Evolutionary conservation across 768 basidiomycete species (phyloP).

Genomic region (Austroboletus eburneus): DNA sequence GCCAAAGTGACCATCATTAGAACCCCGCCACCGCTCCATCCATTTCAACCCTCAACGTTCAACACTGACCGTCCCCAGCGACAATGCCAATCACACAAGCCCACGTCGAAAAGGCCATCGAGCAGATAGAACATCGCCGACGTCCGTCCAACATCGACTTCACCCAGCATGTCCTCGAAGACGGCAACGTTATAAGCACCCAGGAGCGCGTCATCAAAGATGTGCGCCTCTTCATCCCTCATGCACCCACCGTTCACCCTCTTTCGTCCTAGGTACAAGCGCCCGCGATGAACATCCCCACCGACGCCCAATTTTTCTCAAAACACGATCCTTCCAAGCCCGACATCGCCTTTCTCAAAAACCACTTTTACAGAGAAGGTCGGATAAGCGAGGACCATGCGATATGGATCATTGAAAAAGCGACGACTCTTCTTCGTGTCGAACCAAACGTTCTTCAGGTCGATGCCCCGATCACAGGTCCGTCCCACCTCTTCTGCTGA

Average conservation of each 20-base stretch:
- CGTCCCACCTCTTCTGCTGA: neutral
- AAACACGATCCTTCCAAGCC: slow-evolving; percentile 58
- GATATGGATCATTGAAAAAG: slow-evolving; percentile 57
- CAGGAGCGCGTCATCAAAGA: slow-evolving; percentile 97
- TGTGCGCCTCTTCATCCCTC: slow-evolving; percentile 41
- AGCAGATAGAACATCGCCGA: slow-evolving; percentile 40
- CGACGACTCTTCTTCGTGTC: slow-evolving; percentile 47
- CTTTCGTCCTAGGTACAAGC: slow-evolving; percentile 77
- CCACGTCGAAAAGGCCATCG: slow-evolving; percentile 33
- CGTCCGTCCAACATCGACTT: slow-evolving; percentile 72
- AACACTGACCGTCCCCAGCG: slow-evolving; percentile 1
- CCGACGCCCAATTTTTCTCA: slow-evolving; percentile 75
- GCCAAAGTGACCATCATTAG: slow-evolving; percentile 17
- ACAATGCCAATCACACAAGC: slow-evolving; percentile 35
- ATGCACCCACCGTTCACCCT: slow-evolving; percentile 5
- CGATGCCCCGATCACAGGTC: slow-evolving; percentile 73
- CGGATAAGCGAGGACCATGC: slow-evolving; percentile 65
- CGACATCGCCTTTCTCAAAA: slow-evolving; percentile 69
- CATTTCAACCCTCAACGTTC: slow-evolving; percentile 15
- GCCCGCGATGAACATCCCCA: slow-evolving; percentile 59
- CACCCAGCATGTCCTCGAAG: slow-evolving; percentile 89
- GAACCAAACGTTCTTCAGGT: slow-evolving; percentile 68
- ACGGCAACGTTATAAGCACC: slow-evolving; percentile 87
- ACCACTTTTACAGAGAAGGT: slow-evolving; percentile 72
- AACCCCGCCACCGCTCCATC: slow-evolving; percentile 23